Conservation (phyloP, 2,329 filamentous ascomycete genomes). For the Botryotinia globosa region DNA sequence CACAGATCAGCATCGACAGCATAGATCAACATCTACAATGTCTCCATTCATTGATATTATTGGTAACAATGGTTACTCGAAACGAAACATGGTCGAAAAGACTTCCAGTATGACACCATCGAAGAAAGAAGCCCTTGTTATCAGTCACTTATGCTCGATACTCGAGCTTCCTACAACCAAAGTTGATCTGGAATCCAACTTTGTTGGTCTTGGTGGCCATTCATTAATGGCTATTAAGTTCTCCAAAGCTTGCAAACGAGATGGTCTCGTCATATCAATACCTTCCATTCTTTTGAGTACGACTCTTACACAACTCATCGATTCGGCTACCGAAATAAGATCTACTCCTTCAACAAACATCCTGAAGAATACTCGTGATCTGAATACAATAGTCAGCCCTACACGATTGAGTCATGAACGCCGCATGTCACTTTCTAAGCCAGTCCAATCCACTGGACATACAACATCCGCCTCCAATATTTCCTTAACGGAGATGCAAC, state of each 20-base stretch:
- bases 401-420: background rate
- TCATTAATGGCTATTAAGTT: constrained; percentile 47
- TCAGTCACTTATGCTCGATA: constrained; percentile 10
- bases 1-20: constrained; percentile 7
- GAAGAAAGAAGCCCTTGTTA: constrained; percentile 14
- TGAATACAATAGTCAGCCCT: constrained; percentile 6
- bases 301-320: constrained; percentile 1
- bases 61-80: background rate
- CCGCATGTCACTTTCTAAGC: constrained; percentile 10
- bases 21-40: constrained; percentile 8
- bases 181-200: constrained; percentile 29
- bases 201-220: constrained; percentile 48
- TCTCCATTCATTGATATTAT: constrained; percentile 16
- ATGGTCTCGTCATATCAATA: constrained; percentile 34
- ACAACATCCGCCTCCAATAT: background rate
- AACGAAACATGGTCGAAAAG: constrained; percentile 6
- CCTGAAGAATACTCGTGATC: background rate
- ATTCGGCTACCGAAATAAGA: background rate
- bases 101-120: constrained; percentile 1
- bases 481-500: constrained; percentile 31
- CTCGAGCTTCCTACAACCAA: background rate
- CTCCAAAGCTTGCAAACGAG: constrained; percentile 40
- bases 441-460: background rate
- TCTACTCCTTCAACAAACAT: background rate
- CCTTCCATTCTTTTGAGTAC: constrained; percentile 16